Percentiles rank a stretch among this genome's conserved stretches.
phyloP scores from a whole-genome alignment of 176 grass and related monocot genomes.

The Oryza australiensis region DNA sequence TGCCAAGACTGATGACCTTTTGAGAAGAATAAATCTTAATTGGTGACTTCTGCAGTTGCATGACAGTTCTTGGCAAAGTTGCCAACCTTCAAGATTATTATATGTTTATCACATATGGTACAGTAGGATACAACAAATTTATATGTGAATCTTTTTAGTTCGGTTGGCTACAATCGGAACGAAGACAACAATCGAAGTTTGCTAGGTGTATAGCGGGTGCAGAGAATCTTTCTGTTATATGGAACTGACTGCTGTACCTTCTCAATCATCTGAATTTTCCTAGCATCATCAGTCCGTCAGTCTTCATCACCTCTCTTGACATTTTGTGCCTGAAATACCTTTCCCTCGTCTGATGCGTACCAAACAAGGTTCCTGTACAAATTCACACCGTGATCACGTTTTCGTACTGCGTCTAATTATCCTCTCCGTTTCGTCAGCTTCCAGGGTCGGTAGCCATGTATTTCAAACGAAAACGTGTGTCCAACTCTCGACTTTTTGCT shows the following conservation, averaged over 20 bases:
- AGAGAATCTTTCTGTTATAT: constrained; percentile 15
- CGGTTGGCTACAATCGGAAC: background rate
- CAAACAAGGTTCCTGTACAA: background rate
- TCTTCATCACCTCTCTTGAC: background rate
- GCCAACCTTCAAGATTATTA: background rate
- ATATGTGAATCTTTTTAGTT: background rate
- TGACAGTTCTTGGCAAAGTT: background rate
- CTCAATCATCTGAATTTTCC: background rate
- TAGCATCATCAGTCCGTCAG: background rate
- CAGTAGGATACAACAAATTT: too few relatives aligned
- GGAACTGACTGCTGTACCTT: background rate
- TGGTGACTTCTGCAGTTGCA: background rate
- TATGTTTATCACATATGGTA: background rate
- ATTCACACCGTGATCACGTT: constrained; percentile 7
- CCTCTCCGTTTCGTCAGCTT: background rate
- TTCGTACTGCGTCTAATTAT: background rate
- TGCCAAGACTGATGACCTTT: background rate
- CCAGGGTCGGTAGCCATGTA: background rate
- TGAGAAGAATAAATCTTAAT: background rate
- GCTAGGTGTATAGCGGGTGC: background rate
- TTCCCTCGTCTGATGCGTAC: background rate
- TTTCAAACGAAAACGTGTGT: constrained; percentile 31
- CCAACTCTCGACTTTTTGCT: constrained; percentile 6
- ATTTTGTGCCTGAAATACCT: background rate
- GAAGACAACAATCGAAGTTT: background rate